Base-by-base conservation (phyloP, 179 eudicot species). In the Spergularia azorica region DNA sequence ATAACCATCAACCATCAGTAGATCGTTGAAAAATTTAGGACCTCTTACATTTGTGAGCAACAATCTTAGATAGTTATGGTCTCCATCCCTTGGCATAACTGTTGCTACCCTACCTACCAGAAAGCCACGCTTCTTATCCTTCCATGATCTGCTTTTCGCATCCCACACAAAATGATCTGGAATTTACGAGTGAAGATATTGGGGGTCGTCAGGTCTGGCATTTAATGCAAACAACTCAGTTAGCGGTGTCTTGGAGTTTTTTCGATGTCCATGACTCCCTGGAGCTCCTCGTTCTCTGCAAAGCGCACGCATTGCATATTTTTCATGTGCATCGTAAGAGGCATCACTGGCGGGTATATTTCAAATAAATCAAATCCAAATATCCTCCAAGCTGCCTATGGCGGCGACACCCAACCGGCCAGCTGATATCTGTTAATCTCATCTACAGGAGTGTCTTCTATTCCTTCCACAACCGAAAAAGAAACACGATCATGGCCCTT, bases 11-110 rank as follows among this genome's bases (percentile, higher is more conserved):
- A 75, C 67, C 0, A 54, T 79, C 1, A 65, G 36, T 11, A 79
- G 21, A 26, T 77, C 67, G 9, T 74, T 65, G 66, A 84, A 77
- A 0, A 79, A 82, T 10, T 70, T 65, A 1, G 88, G 83, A 0
- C 80, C 67, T 0, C 57, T 9, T 0, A 85, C 76, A 39, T 77
- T 54, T 1, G 55, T 38, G 0, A 82, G 43, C 21, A 82, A 57
- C 2, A 74, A 0, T 10, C 85, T 32, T 14, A 82, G 15, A n/a
- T 66, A 79, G 9, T 72, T 79, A 6, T 74, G 48, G 21, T 85
- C 77, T 0, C 77, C 79, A 54, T 79, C 79, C 10, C 39, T 1
- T 1, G 82, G 79, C 3, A 67, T 52, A 2, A 73, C 82, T 7
- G 50, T 57, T 6, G 58, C 55, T 1, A 82, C 26, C 0, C 82